Evolutionary conservation across 805 yeast genomes (phyloP), one percentile per base, ranked within the genome.

Genomic region (Sporopachydermia quercuum): DNA sequence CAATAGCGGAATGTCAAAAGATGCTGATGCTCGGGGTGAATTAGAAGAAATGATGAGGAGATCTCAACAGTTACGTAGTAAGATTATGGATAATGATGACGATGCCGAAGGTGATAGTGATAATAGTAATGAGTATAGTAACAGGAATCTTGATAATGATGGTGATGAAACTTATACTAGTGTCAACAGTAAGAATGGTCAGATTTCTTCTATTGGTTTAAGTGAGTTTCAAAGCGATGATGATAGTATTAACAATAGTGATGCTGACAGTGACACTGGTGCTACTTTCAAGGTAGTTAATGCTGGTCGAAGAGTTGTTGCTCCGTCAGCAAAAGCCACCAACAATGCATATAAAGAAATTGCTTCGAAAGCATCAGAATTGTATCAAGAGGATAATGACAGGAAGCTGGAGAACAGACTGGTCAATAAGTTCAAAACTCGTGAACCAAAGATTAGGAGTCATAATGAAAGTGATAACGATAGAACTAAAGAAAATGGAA

Each of bases 1-100:
- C 39, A 80, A 78, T 48, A 82, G 86, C 49, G 97, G 96, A 13
- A 70, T 91, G 68, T 71, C 87, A 33, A 87, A 89, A 50, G 97
- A 89, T 56, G 74, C 78, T 27, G 75, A 73, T 23, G 80, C 81
- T 15, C 68, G 97, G 51, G 81, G 75, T 5, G 97, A 91, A 52
- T 71, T 89, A 67, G 97, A 91, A 59, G 96, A 85, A 51, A 87
- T 87, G 96, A 62, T 89, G 43, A 70, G 85, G 52, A 83, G 82
- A 52, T 91, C 95, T 35, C 95, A 87, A 51, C 66, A 69, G 40
- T 65, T 89, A 43, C 74, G 79, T 40, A 60, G 73, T 38, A 83
- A 79, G 52, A 82, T 89, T 45, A 54, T 80, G 41, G 94, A 86
- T 5, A 65, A 63, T 42, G 71, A 66, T 40, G 76, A 74, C 18